A percentile compares a stretch with the other conserved stretches of the same genome.
These are phyloP conservation scores for Begonia peltatifolia DNA, from an alignment of 306 rosid genomes.

Conservation along the genomic window DNA sequence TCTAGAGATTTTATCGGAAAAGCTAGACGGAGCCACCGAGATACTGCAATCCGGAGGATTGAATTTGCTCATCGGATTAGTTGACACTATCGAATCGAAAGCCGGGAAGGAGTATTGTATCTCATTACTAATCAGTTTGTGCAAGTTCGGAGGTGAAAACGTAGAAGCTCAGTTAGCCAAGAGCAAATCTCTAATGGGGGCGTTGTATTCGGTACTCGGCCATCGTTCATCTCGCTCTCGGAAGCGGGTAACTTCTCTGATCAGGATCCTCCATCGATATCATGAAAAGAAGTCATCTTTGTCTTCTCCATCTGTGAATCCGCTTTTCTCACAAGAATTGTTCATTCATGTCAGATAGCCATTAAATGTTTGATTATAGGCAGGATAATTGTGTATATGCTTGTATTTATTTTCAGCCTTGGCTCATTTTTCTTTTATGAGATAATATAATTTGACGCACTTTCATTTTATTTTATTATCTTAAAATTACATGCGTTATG, in stretches of 20 bases:
- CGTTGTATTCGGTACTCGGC: slow-evolving; percentile 42
- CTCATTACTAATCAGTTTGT: slow-evolving; percentile 50
- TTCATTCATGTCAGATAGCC: slow-evolving; percentile 50
- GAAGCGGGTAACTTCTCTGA: slow-evolving; percentile 55
- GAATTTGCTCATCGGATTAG: slow-evolving; percentile 24
- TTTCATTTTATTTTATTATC: no score
- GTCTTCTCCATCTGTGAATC: slow-evolving; percentile 29
- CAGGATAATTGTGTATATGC: background rate
- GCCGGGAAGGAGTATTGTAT: slow-evolving; percentile 55
- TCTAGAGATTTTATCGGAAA: slow-evolving; percentile 53
- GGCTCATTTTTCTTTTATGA: no score
- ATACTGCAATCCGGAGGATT: slow-evolving; percentile 27
- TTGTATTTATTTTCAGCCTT: slow-evolving; percentile 9
- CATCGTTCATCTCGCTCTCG: slow-evolving; percentile 55
- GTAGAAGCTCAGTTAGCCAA: slow-evolving; percentile 41
- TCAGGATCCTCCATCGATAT: slow-evolving; percentile 54
- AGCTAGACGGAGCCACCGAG: slow-evolving; percentile 29
- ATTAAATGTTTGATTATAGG: no score
- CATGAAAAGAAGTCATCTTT: slow-evolving; percentile 40
- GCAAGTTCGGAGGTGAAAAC: slow-evolving; percentile 39
- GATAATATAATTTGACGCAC: no score
- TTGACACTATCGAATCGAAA: slow-evolving; percentile 38
- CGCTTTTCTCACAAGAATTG: slow-evolving; percentile 37
- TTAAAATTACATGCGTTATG: no score
- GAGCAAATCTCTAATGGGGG: slow-evolving; percentile 45